A percentile compares a stretch with the other conserved stretches of the same genome.
Evolutionary conservation across 352 stramenopile genomes (phyloP).

Genomic region (Globisporangium orthogonon): DNA sequence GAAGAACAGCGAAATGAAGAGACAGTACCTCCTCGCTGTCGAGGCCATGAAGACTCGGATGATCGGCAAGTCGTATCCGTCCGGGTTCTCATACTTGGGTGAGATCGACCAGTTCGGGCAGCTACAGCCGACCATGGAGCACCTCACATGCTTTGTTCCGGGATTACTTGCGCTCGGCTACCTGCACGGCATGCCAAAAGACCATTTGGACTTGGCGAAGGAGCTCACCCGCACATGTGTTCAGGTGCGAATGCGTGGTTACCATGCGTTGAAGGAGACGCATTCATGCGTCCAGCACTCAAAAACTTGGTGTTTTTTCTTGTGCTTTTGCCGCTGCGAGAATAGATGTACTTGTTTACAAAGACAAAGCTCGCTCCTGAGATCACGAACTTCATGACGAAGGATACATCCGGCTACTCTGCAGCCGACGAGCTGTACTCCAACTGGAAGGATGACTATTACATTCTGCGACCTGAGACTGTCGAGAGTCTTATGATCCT

Average conservation of each 20-base stretch:
- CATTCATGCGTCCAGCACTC: not conserved
- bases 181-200: constrained; percentile 37
- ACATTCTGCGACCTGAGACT: constrained; percentile 81
- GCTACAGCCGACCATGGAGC: constrained; percentile 59
- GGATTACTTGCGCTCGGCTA: constrained; percentile 72
- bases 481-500: constrained; percentile 89
- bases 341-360: constrained; percentile 66
- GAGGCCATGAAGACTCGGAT: constrained; percentile 38
- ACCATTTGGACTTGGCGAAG: constrained; percentile 62
- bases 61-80: constrained; percentile 26
- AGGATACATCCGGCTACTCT: constrained; percentile 8
- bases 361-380: constrained; percentile 66
- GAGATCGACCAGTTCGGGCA: constrained; percentile 18
- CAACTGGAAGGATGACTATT: constrained; percentile 31
- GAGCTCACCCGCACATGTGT: constrained; percentile 69
- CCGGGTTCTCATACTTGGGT: constrained; percentile 40
- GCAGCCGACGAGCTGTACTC: constrained; percentile 16
- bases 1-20: constrained; percentile 29
- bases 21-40: constrained; percentile 49
- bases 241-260: constrained; percentile 20
- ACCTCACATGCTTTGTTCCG: constrained; percentile 86
- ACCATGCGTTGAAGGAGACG: not conserved
- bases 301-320: not conserved
- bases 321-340: not conserved
- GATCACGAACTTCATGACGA: constrained; percentile 48